Conservation (phyloP, 768 basidiomycete genomes). For the Trametes villosa region DNA sequence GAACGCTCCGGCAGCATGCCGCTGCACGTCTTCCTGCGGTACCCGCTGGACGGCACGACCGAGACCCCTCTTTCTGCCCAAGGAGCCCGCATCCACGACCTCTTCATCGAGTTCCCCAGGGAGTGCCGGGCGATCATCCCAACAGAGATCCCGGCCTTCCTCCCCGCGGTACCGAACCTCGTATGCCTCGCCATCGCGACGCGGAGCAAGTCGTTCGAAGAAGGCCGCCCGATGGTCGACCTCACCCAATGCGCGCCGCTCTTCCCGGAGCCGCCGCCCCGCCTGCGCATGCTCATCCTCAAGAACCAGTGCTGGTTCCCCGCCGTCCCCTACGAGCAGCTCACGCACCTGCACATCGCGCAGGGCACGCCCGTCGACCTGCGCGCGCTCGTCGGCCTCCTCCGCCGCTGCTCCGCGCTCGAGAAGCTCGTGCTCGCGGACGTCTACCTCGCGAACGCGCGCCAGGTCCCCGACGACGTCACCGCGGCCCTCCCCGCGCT, state of each 20-base stretch:
- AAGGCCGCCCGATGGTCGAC: slow-evolving; percentile 20
- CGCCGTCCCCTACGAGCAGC: slow-evolving; percentile 1
- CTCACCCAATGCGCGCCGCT: neutral
- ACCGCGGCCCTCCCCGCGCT: slow-evolving; percentile 5
- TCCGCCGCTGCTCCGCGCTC: slow-evolving; percentile 18
- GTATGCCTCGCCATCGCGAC: slow-evolving; percentile 14
- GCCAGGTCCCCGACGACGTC: neutral
- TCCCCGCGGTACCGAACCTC: slow-evolving; percentile 1
- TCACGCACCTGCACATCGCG: slow-evolving; percentile 19
- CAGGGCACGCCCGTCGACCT: slow-evolving; percentile 14
- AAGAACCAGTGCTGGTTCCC: slow-evolving; percentile 20
- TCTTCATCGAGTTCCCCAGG: slow-evolving; percentile 6
- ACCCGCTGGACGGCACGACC: neutral
- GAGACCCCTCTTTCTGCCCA: neutral
- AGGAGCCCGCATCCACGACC: slow-evolving; percentile 5
- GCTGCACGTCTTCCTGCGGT: slow-evolving; percentile 7
- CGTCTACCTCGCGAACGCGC: slow-evolving; percentile 16
- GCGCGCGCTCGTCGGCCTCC: slow-evolving; percentile 12
- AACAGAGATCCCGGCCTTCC: neutral
- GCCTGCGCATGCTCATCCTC: slow-evolving; percentile 12
- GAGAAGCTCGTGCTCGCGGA: slow-evolving; percentile 15
- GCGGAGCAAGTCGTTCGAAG: slow-evolving; percentile 12
- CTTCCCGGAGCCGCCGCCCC: slow-evolving; percentile 4
- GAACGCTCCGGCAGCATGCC: slow-evolving; percentile 15
- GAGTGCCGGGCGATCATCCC: slow-evolving; percentile 2